Evolutionary conservation across 139 green algal species (phyloP).

Genomic region (Tetradesmus obliquus): DNA sequence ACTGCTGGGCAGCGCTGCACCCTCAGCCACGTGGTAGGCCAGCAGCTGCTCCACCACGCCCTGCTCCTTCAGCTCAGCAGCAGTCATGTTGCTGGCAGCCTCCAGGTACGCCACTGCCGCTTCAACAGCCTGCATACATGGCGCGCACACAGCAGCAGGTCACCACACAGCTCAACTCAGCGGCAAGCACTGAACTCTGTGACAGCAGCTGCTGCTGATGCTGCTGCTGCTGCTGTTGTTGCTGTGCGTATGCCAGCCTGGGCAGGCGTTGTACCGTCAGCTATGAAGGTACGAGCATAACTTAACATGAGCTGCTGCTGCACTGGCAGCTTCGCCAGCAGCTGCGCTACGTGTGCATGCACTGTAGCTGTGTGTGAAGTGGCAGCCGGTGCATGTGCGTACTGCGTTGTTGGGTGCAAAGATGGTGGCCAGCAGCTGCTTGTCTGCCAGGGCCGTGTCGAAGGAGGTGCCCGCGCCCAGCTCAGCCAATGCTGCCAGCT

Average conservation of each 20-base stretch:
- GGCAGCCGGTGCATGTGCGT: background rate
- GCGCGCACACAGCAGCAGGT: background rate
- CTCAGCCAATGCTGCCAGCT: background rate
- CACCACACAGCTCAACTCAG: background rate
- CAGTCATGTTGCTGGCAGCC: background rate
- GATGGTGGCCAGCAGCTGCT: constrained; percentile 11
- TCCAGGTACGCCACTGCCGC: background rate
- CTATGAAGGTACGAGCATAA: background rate
- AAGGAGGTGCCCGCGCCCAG: background rate
- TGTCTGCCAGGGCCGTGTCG: background rate
- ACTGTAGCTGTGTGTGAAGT: background rate
- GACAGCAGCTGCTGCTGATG: background rate
- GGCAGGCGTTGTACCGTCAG: too few relatives aligned
- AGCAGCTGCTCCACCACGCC: background rate
- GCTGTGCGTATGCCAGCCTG: too few relatives aligned
- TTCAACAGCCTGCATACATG: constrained; percentile 7
- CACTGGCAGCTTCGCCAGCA: background rate
- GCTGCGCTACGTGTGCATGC: background rate
- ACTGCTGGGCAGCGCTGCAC: background rate
- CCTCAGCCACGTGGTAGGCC: constrained; percentile 28
- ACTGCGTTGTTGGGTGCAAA: constrained; percentile 33
- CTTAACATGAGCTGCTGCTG: background rate
- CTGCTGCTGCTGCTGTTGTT: background rate
- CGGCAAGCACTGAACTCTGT: background rate
- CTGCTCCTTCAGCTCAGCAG: background rate